These are phyloP conservation scores for Ceratocystis alfenasii DNA, from an alignment of 2,329 filamentous ascomycete species.

Conservation along the genomic window DNA sequence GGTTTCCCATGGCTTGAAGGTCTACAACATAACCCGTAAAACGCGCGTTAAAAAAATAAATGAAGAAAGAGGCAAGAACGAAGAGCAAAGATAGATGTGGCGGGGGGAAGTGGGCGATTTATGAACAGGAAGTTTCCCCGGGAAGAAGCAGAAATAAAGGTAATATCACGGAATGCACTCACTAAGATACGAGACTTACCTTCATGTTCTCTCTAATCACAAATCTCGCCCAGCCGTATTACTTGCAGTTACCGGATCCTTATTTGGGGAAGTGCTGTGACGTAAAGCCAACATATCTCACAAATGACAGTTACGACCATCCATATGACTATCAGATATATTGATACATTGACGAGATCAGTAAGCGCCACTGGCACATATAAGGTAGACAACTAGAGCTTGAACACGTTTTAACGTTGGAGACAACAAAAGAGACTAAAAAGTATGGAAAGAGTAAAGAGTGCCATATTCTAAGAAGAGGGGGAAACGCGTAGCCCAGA, in stretches of 20 bases:
- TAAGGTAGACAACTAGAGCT: too few species aligned
- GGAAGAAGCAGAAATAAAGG: background rate
- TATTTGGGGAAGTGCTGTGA: background rate
- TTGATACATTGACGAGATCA: background rate
- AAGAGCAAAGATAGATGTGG: background rate
- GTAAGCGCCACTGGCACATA: background rate
- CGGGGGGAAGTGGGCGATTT: background rate
- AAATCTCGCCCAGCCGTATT: background rate
- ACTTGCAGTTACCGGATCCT: background rate
- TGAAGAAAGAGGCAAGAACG: background rate
- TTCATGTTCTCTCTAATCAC: background rate
- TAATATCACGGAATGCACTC: background rate
- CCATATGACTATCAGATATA: too few species aligned
- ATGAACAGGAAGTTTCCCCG: background rate
- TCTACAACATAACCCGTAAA: background rate
- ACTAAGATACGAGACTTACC: background rate
- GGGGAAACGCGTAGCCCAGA: too few species aligned
- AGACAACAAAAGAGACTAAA: too few species aligned
- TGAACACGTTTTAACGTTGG: too few species aligned
- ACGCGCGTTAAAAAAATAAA: background rate
- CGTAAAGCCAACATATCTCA: background rate
- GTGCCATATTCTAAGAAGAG: too few species aligned
- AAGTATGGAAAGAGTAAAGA: too few species aligned
- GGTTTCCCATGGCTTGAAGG: background rate
- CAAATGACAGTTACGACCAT: background rate